Conservation (phyloP, 805 yeast species). For the Pichia kluyveri region DNA sequence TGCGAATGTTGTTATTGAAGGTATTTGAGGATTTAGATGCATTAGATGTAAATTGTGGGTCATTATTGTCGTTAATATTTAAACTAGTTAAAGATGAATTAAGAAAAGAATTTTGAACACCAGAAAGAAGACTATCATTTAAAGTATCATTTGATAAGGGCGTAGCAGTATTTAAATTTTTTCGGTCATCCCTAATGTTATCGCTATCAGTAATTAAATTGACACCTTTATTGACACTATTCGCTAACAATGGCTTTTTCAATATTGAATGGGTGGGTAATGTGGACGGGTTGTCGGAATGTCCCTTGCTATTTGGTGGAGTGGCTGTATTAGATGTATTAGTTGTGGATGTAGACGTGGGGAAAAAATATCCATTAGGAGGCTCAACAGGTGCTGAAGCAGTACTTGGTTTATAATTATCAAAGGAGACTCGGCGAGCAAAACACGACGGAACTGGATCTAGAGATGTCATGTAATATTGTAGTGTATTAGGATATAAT, state of each 20-base stretch:
- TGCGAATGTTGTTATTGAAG: conserved; percentile 15
- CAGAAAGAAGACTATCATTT: no score
- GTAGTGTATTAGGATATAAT: no score
- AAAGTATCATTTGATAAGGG: no score
- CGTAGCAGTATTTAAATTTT: no score
- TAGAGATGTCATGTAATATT: no score
- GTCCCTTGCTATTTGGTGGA: not conserved
- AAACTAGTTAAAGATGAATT: not conserved
- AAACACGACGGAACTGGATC: not conserved
- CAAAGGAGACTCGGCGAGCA: conserved; percentile 11
- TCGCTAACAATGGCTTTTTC: not conserved
- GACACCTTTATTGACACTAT: not conserved
- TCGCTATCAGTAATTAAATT: not conserved
- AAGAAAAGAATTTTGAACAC: no score
- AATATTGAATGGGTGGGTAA: not conserved
- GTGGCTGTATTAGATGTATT: not conserved
- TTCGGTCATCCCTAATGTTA: no score
- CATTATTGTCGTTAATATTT: not conserved
- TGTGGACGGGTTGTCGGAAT: not conserved
- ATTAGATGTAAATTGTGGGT: conserved; percentile 1
- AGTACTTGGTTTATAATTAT: conserved; percentile 5
- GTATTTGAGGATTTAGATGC: conserved; percentile 11
- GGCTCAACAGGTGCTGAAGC: not conserved
- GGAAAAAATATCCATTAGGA: not conserved
- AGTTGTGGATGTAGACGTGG: not conserved